These are phyloP conservation scores for Tylopilus sp. DNA, from an alignment of 1,284 basidiomycete genomes.

Conservation along the genomic window DNA sequence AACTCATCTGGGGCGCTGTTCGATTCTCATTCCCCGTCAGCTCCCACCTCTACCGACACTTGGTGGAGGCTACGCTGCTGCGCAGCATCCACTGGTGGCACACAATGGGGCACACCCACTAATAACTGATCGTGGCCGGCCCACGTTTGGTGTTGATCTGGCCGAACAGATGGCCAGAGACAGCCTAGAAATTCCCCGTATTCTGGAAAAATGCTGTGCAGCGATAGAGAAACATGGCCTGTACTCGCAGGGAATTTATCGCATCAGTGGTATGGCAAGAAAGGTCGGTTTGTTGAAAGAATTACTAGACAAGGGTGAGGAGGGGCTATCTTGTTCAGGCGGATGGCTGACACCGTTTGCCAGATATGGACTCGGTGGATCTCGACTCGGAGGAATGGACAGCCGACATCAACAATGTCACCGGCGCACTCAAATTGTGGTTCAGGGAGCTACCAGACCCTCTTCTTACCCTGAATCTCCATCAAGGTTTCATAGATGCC, in stretches of 20 bases:
- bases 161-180: slow-evolving; percentile 89
- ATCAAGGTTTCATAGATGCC: slow-evolving; percentile 91
- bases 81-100: slow-evolving; percentile 22
- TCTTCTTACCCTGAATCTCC: slow-evolving; percentile 77
- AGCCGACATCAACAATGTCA: slow-evolving; percentile 92
- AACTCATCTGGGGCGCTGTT: slow-evolving; percentile 12
- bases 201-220: slow-evolving; percentile 85
- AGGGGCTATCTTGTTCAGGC: not conserved
- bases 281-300: slow-evolving; percentile 83
- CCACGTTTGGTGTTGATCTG: slow-evolving; percentile 89
- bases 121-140: slow-evolving; percentile 56
- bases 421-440: slow-evolving; percentile 94
- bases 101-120: slow-evolving; percentile 36
- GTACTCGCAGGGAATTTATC: slow-evolving; percentile 85
- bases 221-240: slow-evolving; percentile 91
- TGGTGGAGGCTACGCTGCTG: slow-evolving; percentile 30
- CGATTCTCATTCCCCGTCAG: slow-evolving; percentile 33
- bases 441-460: slow-evolving; percentile 95
- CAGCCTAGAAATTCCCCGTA: slow-evolving; percentile 80
- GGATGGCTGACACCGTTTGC: slow-evolving; percentile 7
- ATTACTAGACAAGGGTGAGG: slow-evolving; percentile 76
- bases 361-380: slow-evolving; percentile 83
- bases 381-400: slow-evolving; percentile 86
- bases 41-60: slow-evolving; percentile 57
- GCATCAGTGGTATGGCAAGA: slow-evolving; percentile 87